Evolutionary conservation across 495 filamentous ascomycete species (phyloP).

Genomic region (Daldinia childiae): DNA sequence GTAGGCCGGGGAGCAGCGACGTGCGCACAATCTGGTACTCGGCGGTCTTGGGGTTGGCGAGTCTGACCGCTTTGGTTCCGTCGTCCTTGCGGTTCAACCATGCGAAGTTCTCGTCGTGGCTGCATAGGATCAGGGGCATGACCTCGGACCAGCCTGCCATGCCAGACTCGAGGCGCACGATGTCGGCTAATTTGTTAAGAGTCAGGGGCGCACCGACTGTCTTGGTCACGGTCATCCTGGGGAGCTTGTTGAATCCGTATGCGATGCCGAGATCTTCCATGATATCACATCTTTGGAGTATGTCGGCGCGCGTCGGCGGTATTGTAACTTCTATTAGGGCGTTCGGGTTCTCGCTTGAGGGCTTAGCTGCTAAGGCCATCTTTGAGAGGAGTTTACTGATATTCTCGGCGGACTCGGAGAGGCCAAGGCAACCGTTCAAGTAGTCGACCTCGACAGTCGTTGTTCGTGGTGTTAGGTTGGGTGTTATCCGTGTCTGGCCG

Average conservation of each 20-base stretch:
- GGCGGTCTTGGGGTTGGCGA: conserved; percentile 94
- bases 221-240: conserved; percentile 81
- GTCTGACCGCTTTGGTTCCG: conserved; percentile 82
- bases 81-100: conserved; percentile 95
- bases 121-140: conserved; percentile 95
- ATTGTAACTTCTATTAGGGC: conserved; percentile 77
- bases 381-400: conserved; percentile 80
- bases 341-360: conserved; percentile 69
- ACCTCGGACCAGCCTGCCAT: conserved; percentile 98
- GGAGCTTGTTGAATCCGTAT: conserved; percentile 95
- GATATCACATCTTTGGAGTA: conserved; percentile 95
- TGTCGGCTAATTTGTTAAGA: conserved; percentile 94
- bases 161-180: conserved; percentile 87
- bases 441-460: conserved; percentile 88
- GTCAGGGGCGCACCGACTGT: conserved; percentile 87
- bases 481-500: conserved; percentile 77
- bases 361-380: conserved; percentile 84
- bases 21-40: conserved; percentile 98
- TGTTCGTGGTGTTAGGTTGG: conserved; percentile 77
- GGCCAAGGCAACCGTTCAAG: conserved; percentile 89
- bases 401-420: conserved; percentile 72
- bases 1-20: conserved; percentile 83
- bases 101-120: conserved; percentile 96
- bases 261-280: conserved; percentile 98
- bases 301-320: conserved; percentile 89